phyloP scores from a whole-genome alignment of 164 flowering plant species.

The Vitis labrusca region DNA sequence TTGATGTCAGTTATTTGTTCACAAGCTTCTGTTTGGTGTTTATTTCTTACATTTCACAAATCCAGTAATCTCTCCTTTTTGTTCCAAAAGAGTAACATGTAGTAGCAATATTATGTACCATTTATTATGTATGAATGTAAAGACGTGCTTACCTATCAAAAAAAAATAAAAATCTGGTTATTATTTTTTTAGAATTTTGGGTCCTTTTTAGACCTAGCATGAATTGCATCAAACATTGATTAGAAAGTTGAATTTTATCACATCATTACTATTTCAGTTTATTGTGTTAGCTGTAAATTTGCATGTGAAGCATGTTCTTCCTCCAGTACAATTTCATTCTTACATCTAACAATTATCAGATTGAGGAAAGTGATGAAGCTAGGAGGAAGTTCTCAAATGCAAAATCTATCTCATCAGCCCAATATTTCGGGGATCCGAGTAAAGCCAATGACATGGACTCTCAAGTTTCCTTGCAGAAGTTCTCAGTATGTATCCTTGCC shows the following conservation, averaged over 20 bases:
- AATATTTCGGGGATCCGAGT: slow-evolving; percentile 78
- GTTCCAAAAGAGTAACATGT: too few relatives aligned
- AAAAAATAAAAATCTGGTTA: too few relatives aligned
- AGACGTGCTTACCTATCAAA: too few relatives aligned
- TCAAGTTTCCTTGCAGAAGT: slow-evolving; percentile 78
- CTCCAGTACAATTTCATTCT: neutral
- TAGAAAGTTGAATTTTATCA: too few relatives aligned
- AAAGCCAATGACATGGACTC: slow-evolving; percentile 52
- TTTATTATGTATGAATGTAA: too few relatives aligned
- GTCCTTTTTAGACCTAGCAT: neutral
- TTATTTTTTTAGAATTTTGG: neutral
- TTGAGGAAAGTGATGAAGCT: slow-evolving; percentile 94
- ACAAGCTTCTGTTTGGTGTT: too few relatives aligned
- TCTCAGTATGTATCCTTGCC: slow-evolving; percentile 58
- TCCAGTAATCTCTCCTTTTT: too few relatives aligned
- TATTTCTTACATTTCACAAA: too few relatives aligned
- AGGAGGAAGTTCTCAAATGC: slow-evolving; percentile 96
- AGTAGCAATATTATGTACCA: too few relatives aligned
- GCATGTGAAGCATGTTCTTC: neutral
- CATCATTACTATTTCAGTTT: neutral
- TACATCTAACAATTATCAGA: slow-evolving; percentile 31
- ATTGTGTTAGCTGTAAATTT: neutral
- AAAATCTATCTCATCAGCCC: slow-evolving; percentile 95
- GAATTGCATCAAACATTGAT: too few relatives aligned
- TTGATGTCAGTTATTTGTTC: too few relatives aligned